These are phyloP conservation scores for Pythium dissotocum DNA, from an alignment of 352 stramenopile genomes.

Conservation along the genomic window DNA sequence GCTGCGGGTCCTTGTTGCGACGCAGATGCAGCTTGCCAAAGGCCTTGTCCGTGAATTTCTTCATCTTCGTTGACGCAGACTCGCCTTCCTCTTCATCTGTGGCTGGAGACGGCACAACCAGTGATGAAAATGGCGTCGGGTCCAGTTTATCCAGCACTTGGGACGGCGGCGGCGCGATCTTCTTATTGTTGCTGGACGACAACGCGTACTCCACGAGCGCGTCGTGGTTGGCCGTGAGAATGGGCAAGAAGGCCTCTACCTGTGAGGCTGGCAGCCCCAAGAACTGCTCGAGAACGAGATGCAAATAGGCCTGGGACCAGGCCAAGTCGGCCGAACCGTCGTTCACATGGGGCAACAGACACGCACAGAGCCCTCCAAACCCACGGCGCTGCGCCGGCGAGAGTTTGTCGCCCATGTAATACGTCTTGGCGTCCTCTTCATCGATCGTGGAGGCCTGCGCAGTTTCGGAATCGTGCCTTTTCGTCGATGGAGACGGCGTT, in stretches of 20 bases:
- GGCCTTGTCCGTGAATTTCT: slow-evolving; percentile 28
- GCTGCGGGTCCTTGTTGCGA: slow-evolving; percentile 36
- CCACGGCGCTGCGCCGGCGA: slow-evolving; percentile 62
- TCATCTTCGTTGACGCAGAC: slow-evolving; percentile 11
- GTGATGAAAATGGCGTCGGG: slow-evolving; percentile 56
- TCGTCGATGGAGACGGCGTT: not conserved
- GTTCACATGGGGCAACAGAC: slow-evolving; percentile 61
- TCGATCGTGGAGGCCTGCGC: slow-evolving; percentile 6
- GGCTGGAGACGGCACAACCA: slow-evolving; percentile 40
- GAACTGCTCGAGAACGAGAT: slow-evolving; percentile 65
- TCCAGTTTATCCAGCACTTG: slow-evolving; percentile 39
- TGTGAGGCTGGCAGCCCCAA: slow-evolving; percentile 49
- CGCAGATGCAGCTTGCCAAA: slow-evolving; percentile 21
- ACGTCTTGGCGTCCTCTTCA: slow-evolving; percentile 21
- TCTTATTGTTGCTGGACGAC: slow-evolving; percentile 13
- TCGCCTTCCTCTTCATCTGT: not conserved
- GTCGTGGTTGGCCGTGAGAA: slow-evolving; percentile 49
- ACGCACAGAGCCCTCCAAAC: slow-evolving; percentile 65
- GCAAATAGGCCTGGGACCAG: slow-evolving; percentile 70
- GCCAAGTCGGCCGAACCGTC: slow-evolving; percentile 54
- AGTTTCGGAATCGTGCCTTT: slow-evolving; percentile 15
- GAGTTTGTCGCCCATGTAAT: slow-evolving; percentile 39
- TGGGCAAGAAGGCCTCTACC: slow-evolving; percentile 69
- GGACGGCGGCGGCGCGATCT: not conserved
- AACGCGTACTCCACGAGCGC: slow-evolving; percentile 25